Conservation (phyloP, 805 yeast genomes). For the Spathaspora arborariae region DNA sequence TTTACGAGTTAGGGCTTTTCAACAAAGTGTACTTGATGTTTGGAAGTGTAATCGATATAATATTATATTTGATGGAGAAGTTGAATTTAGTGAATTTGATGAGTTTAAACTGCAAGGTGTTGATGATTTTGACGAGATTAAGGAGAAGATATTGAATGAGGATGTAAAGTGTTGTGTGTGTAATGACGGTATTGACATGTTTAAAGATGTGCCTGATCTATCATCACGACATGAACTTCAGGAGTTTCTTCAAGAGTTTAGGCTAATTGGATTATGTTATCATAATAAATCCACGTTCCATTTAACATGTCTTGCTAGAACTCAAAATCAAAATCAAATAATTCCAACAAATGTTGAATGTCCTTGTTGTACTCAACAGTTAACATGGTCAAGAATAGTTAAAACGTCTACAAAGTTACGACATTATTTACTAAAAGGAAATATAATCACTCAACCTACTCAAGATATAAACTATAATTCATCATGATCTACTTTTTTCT, state of each 20-base stretch:
- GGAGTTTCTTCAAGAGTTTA: slow-evolving; percentile 13
- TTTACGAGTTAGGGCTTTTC: slow-evolving; percentile 46
- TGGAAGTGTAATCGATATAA: slow-evolving; percentile 36
- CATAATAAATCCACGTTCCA: slow-evolving; percentile 32
- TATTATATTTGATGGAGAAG: slow-evolving; percentile 10
- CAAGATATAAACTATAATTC: slow-evolving; percentile 15
- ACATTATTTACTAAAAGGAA: slow-evolving; percentile 14
- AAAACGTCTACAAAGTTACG: slow-evolving; percentile 19
- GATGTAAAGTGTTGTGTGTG: slow-evolving; percentile 30
- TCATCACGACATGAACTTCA: slow-evolving; percentile 3
- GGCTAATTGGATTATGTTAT: slow-evolving; percentile 32
- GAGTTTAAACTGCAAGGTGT: slow-evolving; percentile 1
- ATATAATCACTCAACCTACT: slow-evolving; percentile 1
- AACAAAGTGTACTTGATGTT: slow-evolving; percentile 18
- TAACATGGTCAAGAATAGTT: slow-evolving; percentile 19
- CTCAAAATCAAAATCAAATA: neutral
- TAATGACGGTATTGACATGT: slow-evolving; percentile 26
- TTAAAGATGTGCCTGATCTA: slow-evolving; percentile 13
- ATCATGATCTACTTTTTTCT: slow-evolving; percentile 18
- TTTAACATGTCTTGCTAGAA: slow-evolving; percentile 33
- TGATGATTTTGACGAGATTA: slow-evolving; percentile 8
- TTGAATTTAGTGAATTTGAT: slow-evolving; percentile 12
- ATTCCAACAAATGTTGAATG: slow-evolving; percentile 16
- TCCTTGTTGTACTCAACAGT: slow-evolving; percentile 11
- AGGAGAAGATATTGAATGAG: slow-evolving; percentile 13